Base-by-base conservation (phyloP, 352 stramenopile species). In the Thalassiosira exigua region DNA sequence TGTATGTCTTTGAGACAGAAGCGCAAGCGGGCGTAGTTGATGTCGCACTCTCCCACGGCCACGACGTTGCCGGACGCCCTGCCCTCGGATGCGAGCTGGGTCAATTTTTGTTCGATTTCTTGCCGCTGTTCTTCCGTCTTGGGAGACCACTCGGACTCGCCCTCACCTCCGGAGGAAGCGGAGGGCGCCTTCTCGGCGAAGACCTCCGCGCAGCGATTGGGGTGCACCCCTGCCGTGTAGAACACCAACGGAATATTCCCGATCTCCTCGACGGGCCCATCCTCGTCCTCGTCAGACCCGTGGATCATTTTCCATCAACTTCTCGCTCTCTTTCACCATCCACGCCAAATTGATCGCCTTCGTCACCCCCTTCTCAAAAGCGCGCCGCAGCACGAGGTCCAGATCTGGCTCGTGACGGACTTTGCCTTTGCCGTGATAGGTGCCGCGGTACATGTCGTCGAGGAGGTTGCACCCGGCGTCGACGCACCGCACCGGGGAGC, bases 11-110 rank as follows among this genome's bases (percentile, higher is more conserved):
- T 97, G 26, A 91, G 78, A 86, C 94, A 98, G 71, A 98, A 99
- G 73, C 98, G 87, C 22, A 98, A 87, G 19, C 97, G 91, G 84
- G 98, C 97, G 82, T 98, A 99, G 87, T 99, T 96, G 42, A 99
- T 84, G 44, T 96, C 97, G 70, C 95, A 98, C 88, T 99, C 97
- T 30, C 97, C 96, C 65, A 99, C 94, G 19, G 97, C 97, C 36
- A 97, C 94, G 12, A 98, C 92, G 50, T 91, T 88, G 33, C 84
- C 68, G 24, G 80, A 65, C 17, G 54, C 19, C 36, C 87, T 88
- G 1, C 85, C 86, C 48, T 91, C 77, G 24, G 89, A 68, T 21
- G 87, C 75, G 17, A 96, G 56, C 4, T 81, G 53, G 17, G 79
- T 51, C 22, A 95, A 51, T 61, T 83, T 48, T 56, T 86, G 39